A percentile compares a stretch with the other conserved stretches of the same genome.
These are phyloP conservation scores for Isoetes engelmannii DNA, from an alignment of 83 land plant species.

Conservation along the genomic window DNA sequence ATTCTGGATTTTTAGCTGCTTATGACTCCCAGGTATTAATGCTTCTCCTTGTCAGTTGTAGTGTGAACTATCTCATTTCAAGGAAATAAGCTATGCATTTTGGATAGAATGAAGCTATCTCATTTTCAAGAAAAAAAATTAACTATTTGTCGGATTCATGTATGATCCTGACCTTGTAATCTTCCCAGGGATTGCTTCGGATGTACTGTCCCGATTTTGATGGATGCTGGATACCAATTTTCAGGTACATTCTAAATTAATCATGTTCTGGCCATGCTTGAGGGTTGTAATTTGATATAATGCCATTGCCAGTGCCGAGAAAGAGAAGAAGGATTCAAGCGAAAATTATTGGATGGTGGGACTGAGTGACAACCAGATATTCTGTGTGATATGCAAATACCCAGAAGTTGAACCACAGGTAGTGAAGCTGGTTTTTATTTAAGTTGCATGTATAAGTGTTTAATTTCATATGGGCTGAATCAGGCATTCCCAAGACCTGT, in stretches of 20 bases:
- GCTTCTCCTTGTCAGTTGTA: background rate
- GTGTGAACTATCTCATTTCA: no score
- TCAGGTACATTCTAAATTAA: constrained; percentile 47
- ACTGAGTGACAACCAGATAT: constrained; percentile 53
- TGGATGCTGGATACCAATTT: constrained; percentile 88
- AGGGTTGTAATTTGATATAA: background rate
- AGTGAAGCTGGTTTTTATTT: constrained; percentile 5
- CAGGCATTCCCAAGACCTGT: constrained; percentile 86
- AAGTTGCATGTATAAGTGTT: background rate
- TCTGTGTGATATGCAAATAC: constrained; percentile 72
- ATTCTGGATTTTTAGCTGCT: constrained; percentile 70
- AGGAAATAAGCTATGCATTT: background rate
- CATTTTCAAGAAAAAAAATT: background rate
- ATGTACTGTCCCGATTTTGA: constrained; percentile 52
- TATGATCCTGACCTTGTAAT: background rate
- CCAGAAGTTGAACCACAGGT: constrained; percentile 77
- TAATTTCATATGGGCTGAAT: constrained; percentile 16
- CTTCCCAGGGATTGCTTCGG: constrained; percentile 64
- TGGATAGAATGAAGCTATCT: background rate
- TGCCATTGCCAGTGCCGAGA: constrained; percentile 46
- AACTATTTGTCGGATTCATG: background rate
- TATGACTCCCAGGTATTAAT: constrained; percentile 77
- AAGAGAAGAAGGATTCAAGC: constrained; percentile 50
- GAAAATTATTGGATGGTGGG: constrained; percentile 90
- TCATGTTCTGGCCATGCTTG: constrained; percentile 4